Evolutionary conservation across 768 basidiomycete genomes (phyloP).

Genomic region (Lactifluus subvellereus): DNA sequence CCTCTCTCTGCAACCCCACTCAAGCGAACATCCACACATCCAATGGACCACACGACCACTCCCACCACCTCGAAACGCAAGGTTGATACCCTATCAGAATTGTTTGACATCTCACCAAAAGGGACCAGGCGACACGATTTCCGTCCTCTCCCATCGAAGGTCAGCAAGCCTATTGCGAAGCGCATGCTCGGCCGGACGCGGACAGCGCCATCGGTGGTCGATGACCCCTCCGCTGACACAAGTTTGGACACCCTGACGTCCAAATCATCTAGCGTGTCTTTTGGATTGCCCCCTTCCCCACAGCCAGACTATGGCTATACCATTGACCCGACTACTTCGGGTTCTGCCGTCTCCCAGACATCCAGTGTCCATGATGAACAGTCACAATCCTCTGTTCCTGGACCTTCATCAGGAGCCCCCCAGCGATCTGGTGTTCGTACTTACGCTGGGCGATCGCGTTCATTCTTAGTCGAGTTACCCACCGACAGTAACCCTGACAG

Average conservation of each 20-base stretch:
- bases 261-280: constrained; percentile 23
- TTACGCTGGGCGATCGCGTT: constrained; percentile 74
- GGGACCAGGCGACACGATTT: background rate
- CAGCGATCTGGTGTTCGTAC: constrained; percentile 47
- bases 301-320: constrained; percentile 20
- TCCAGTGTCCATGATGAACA: constrained; percentile 25
- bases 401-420: constrained; percentile 15
- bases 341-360: background rate
- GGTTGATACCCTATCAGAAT: constrained; percentile 41
- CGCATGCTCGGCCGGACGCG: constrained; percentile 69
- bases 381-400: constrained; percentile 20
- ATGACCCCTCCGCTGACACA: constrained; percentile 28
- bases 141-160: constrained; percentile 14
- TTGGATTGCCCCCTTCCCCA: constrained; percentile 16
- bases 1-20: constrained; percentile 10
- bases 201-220: constrained; percentile 49
- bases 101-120: constrained; percentile 39
- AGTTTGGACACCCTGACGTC: constrained; percentile 26
- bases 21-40: constrained; percentile 5
- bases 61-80: constrained; percentile 18
- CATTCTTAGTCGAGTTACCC: constrained; percentile 65
- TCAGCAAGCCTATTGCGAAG: constrained; percentile 41
- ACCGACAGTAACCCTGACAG: constrained; percentile 12
- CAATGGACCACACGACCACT: constrained; percentile 13
- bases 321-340: constrained; percentile 21